Percentiles rank a stretch among this genome's conserved stretches.
phyloP scores from a whole-genome alignment of 2,329 filamentous ascomycete species.

The Alternaria brassicae region DNA sequence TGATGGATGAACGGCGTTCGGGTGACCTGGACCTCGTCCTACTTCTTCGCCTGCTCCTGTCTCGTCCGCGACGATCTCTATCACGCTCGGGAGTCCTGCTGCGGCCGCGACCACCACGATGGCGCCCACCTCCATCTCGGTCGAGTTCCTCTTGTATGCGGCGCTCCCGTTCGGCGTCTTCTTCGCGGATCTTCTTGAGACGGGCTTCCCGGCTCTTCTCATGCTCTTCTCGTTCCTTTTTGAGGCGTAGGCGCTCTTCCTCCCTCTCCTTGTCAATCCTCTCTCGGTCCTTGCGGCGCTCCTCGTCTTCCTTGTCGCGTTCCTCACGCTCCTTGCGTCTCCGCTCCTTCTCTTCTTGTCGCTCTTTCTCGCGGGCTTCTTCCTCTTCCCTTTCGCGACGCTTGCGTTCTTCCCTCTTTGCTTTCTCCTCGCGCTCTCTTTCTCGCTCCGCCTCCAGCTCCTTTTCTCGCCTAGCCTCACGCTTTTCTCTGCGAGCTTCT shows the following conservation, averaged over 20 bases:
- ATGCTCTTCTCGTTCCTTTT: conserved; percentile 50
- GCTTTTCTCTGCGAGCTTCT: conserved; percentile 64
- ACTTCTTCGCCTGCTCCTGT: conserved; percentile 32
- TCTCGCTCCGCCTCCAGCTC: conserved; percentile 67
- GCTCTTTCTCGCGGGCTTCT: conserved; percentile 54
- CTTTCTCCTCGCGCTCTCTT: conserved; percentile 56
- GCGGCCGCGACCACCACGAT: conserved; percentile 38
- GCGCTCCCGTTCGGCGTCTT: conserved; percentile 45
- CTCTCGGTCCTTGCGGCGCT: conserved; percentile 42
- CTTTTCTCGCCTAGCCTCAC: conserved; percentile 68
- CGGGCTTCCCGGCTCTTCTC: conserved; percentile 56
- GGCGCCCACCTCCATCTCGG: conserved; percentile 54
- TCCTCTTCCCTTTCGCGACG: conserved; percentile 58
- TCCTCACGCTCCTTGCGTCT: conserved; percentile 42
- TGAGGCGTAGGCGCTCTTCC: conserved; percentile 59
- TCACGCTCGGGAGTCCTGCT: conserved; percentile 36
- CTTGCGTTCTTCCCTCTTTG: conserved; percentile 66
- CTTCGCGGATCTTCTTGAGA: conserved; percentile 49
- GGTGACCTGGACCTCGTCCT: conserved; percentile 34
- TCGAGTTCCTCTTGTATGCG: conserved; percentile 60
- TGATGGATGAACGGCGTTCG: conserved; percentile 32
- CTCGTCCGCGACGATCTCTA: conserved; percentile 33
- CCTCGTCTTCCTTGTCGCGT: conserved; percentile 41
- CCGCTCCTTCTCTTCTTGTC: conserved; percentile 57
- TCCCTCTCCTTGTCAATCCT: conserved; percentile 53